phyloP scores from a whole-genome alignment of 1,139 yeast genomes.

The Debaryomycetaceae sp. region DNA sequence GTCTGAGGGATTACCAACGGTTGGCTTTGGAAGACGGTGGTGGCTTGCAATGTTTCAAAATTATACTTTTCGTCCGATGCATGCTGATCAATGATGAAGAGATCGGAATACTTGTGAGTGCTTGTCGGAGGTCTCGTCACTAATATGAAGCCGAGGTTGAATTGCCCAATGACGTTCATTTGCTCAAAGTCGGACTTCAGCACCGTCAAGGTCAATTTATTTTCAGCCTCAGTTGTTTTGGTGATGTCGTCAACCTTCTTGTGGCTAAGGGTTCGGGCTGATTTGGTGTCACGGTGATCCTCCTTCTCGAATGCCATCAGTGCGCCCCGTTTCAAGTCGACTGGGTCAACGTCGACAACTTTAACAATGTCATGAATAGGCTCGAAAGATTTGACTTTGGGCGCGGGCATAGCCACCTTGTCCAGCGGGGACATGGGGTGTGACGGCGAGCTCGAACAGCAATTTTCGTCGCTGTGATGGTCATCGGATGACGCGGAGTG shows the following conservation, averaged over 20 bases:
- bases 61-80: conserved; percentile 95
- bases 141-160: conserved; percentile 84
- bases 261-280: conserved; percentile 1
- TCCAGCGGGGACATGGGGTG: no score
- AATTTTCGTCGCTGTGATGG: no score
- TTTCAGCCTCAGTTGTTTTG: conserved; percentile 44
- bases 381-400: no score
- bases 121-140: conserved; percentile 41
- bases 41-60: conserved; percentile 64
- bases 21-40: conserved; percentile 60
- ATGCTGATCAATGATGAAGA: conserved; percentile 92
- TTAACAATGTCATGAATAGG: background rate
- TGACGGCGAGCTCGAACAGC: no score
- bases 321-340: conserved; percentile 8
- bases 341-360: background rate
- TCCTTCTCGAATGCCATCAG: no score
- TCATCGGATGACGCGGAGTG: no score
- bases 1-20: conserved; percentile 62
- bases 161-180: conserved; percentile 87
- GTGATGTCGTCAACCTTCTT: conserved; percentile 17
- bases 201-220: conserved; percentile 48
- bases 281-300: background rate
- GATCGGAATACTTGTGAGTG: conserved; percentile 16
- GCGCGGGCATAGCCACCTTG: no score
- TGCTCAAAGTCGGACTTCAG: conserved; percentile 58